Evolutionary conservation across 2,329 filamentous ascomycete genomes (phyloP).

Genomic region (Colletotrichum camelliae): DNA sequence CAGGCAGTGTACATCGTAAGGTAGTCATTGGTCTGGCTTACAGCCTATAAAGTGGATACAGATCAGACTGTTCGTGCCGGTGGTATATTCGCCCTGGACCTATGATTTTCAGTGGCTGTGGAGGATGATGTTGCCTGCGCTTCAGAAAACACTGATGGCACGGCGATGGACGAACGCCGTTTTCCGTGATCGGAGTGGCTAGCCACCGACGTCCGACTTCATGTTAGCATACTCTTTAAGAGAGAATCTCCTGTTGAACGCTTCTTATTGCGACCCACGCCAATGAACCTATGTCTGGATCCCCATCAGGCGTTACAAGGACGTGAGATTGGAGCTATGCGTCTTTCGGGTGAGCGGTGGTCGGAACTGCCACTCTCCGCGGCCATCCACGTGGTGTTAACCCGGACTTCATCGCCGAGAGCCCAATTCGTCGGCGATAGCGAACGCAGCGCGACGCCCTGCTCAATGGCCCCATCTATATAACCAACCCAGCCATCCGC

Average conservation of each 20-base stretch:
- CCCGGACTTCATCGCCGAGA: not conserved
- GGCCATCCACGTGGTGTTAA: not conserved
- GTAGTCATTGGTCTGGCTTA: not conserved
- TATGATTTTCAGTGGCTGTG: not conserved
- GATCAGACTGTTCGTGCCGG: not conserved
- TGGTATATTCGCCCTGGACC: not conserved
- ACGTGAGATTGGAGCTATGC: not conserved
- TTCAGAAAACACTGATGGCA: not conserved
- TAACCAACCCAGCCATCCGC: not conserved
- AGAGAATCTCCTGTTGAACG: not conserved
- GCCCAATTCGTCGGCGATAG: not conserved
- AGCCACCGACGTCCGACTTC: not conserved
- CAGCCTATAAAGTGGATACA: not conserved
- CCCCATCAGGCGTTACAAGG: not conserved
- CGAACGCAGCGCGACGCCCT: not conserved
- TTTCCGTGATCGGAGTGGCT: not conserved
- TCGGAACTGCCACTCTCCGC: not conserved
- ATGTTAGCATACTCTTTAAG: not conserved
- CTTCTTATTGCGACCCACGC: not conserved
- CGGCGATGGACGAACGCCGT: not conserved
- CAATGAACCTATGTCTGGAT: accelerated
- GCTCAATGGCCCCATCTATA: not conserved
- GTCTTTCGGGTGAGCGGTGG: not conserved
- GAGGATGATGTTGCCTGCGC: not conserved
- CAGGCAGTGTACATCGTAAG: too few species aligned